Conservation (phyloP, 2,329 filamentous ascomycete genomes). For the Aspergillus glaucus region DNA sequence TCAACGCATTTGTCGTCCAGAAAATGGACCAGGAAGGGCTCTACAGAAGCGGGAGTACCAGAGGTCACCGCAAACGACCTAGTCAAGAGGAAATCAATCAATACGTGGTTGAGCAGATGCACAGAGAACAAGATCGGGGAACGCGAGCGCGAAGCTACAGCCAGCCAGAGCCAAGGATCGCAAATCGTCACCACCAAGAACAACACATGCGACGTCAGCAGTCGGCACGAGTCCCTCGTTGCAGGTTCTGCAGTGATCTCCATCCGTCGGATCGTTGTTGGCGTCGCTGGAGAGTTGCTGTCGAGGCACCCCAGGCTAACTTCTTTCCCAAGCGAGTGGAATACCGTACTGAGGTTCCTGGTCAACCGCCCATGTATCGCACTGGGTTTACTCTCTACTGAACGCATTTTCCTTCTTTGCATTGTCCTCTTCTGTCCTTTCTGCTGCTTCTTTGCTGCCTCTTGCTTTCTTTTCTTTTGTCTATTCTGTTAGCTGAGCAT, state of each 20-base stretch:
- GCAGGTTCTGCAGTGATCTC: slow-evolving; percentile 18
- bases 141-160: slow-evolving; percentile 15
- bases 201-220: background rate
- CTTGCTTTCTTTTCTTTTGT: background rate
- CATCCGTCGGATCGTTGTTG: slow-evolving; percentile 19
- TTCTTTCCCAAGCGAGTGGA: slow-evolving; percentile 18
- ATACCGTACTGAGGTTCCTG: slow-evolving; percentile 13
- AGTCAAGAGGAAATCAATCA: slow-evolving; percentile 26
- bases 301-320: slow-evolving; percentile 18
- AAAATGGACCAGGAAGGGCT: slow-evolving; percentile 16
- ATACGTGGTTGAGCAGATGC: slow-evolving; percentile 23
- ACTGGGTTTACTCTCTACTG: slow-evolving; percentile 19
- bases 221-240: slow-evolving; percentile 4
- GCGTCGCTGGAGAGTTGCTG: slow-evolving; percentile 18
- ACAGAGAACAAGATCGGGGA: slow-evolving; percentile 15
- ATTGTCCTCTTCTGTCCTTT: too few relatives aligned
- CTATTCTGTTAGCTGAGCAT: background rate
- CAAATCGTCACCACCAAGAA: slow-evolving; percentile 2
- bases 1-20: slow-evolving; percentile 21
- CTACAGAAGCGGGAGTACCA: slow-evolving; percentile 3
- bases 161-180: slow-evolving; percentile 12
- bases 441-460: background rate
- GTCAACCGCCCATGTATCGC: slow-evolving; percentile 18
- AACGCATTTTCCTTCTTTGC: background rate
- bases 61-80: slow-evolving; percentile 16